Evolutionary conservation across 805 yeast species (phyloP).

Genomic region (Sungouiozyma intestinalis): DNA sequence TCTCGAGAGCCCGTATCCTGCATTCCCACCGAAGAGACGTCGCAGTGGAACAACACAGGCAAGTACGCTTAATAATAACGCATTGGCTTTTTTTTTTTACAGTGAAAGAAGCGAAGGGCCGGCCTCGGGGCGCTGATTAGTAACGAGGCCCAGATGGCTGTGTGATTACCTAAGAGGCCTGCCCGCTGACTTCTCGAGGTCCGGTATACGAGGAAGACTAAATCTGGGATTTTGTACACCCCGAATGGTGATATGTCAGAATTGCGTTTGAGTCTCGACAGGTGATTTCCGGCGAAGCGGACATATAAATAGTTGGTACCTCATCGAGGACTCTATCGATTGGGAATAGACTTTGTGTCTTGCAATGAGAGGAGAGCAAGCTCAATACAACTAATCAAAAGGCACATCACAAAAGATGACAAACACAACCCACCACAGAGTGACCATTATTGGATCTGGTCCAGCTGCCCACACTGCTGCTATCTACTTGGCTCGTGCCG

Average conservation of each 20-base stretch:
- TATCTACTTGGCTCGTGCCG: constrained; percentile 91
- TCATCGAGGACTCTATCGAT: no score
- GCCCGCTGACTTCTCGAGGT: no score
- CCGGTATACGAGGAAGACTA: not conserved
- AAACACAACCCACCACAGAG: constrained; percentile 74
- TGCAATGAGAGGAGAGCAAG: no score
- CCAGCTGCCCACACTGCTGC: constrained; percentile 99
- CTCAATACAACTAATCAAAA: no score
- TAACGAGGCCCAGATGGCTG: not conserved
- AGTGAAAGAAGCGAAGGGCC: not conserved
- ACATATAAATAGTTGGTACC: not conserved
- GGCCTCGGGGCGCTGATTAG: not conserved
- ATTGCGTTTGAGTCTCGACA: not conserved
- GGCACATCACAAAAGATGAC: not conserved
- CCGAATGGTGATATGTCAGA: not conserved
- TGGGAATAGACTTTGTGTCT: no score
- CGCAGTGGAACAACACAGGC: no score
- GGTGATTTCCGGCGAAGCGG: not conserved
- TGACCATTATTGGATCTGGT: constrained; percentile 89
- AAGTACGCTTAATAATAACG: not conserved
- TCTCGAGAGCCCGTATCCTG: no score
- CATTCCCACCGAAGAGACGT: not conserved
- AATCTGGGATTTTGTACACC: not conserved
- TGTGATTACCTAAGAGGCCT: not conserved
- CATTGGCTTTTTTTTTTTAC: no score